These are phyloP conservation scores for Athelia psychrophila DNA, from an alignment of 1,284 basidiomycete species.

Conservation along the genomic window DNA sequence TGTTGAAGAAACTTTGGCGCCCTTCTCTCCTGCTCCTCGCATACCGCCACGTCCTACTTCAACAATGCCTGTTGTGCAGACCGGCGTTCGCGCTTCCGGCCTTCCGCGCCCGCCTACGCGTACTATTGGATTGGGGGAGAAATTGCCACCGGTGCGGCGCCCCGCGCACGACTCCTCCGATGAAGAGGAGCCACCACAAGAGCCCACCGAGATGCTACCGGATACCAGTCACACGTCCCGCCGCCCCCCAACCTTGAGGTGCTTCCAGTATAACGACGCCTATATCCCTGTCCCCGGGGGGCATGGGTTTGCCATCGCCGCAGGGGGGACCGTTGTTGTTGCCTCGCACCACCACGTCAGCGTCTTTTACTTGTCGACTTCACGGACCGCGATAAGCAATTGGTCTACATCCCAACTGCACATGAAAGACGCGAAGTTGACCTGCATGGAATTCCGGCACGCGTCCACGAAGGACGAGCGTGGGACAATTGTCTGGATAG, in stretches of 20 bases:
- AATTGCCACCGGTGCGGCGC: slow-evolving; percentile 60
- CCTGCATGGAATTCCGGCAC: slow-evolving; percentile 72
- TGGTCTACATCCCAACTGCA: slow-evolving; percentile 64
- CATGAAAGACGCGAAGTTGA: slow-evolving; percentile 68
- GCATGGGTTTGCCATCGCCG: slow-evolving; percentile 52
- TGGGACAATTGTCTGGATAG: slow-evolving; percentile 70
- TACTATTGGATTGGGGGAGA: slow-evolving; percentile 64
- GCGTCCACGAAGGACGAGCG: slow-evolving; percentile 31
- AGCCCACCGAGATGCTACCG: slow-evolving; percentile 59
- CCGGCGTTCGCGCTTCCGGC: slow-evolving; percentile 45
- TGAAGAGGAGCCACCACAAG: slow-evolving; percentile 43
- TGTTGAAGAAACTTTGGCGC: slow-evolving; percentile 16
- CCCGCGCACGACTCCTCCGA: slow-evolving; percentile 43
- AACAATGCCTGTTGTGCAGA: slow-evolving; percentile 24
- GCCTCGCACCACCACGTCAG: slow-evolving; percentile 61
- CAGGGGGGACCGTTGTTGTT: slow-evolving; percentile 63
- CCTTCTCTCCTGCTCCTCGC: slow-evolving; percentile 6
- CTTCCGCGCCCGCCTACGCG: slow-evolving; percentile 72
- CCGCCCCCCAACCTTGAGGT: slow-evolving; percentile 57
- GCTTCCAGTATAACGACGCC: slow-evolving; percentile 41
- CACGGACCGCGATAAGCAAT: slow-evolving; percentile 44
- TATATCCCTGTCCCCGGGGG: slow-evolving; percentile 59
- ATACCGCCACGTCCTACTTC: slow-evolving; percentile 6
- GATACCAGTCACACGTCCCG: slow-evolving; percentile 83
- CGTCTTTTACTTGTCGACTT: slow-evolving; percentile 56